phyloP scores from a whole-genome alignment of 176 grass and related monocot genomes.

The Areca catechu region DNA sequence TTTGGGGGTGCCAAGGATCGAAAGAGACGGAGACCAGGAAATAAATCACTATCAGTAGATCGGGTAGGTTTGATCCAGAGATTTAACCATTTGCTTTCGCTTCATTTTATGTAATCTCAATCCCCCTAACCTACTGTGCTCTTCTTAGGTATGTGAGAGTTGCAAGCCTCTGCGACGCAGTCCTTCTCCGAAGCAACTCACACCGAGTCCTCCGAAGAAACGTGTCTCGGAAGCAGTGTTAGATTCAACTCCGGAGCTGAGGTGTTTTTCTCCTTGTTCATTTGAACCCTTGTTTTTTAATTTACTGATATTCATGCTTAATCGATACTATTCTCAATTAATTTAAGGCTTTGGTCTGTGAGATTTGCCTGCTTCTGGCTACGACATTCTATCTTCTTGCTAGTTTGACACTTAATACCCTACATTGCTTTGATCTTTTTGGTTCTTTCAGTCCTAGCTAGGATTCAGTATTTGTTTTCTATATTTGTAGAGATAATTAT shows the following conservation, averaged over 20 bases:
- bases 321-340: constrained; percentile 1
- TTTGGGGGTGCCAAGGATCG: constrained; percentile 68
- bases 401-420: not conserved
- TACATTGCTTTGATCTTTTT: constrained; percentile 1
- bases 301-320: not conserved
- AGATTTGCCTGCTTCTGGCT: not conserved
- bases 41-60: constrained; percentile 30
- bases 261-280: constrained; percentile 11
- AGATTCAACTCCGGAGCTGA: constrained; percentile 33
- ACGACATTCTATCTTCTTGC: not conserved
- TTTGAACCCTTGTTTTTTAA: not conserved
- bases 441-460: not conserved
- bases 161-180: constrained; percentile 1
- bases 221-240: constrained; percentile 26
- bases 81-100: not conserved
- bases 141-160: constrained; percentile 11
- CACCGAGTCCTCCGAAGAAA: constrained; percentile 25
- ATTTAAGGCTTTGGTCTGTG: constrained; percentile 1
- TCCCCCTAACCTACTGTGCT: not conserved
- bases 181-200: constrained; percentile 23
- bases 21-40: constrained; percentile 46
- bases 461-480: too few species aligned
- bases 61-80: constrained; percentile 22
- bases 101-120: not conserved
- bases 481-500: constrained; percentile 43